Evolutionary conservation across 352 stramenopile species (phyloP).

Genomic region (Saprolegnia parasitica): DNA sequence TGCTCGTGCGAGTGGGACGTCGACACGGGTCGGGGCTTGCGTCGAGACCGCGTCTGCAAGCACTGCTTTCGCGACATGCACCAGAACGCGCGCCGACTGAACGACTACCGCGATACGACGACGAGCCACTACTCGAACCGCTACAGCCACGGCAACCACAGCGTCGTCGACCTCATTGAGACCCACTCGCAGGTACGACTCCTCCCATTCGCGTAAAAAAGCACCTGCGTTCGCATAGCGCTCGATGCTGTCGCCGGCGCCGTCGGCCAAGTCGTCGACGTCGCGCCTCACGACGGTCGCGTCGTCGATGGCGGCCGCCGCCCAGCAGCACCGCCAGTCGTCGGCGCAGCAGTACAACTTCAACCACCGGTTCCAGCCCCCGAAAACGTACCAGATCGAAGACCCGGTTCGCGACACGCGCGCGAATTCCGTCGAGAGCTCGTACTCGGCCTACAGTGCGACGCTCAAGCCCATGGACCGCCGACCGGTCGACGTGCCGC

Average conservation of each 20-base stretch:
- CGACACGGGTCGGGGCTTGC: neutral
- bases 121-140: neutral
- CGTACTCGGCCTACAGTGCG: neutral
- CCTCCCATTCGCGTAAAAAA: no score
- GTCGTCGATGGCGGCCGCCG: constrained; percentile 5
- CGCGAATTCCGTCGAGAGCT: constrained; percentile 11
- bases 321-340: neutral
- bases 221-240: no score
- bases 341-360: constrained; percentile 8
- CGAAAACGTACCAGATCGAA: constrained; percentile 9
- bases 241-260: constrained; percentile 1
- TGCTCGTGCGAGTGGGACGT: constrained; percentile 12
- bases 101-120: neutral
- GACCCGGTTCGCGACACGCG: neutral
- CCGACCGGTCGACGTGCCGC: neutral
- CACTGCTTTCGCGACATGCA: constrained; percentile 26
- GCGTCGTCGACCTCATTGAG: neutral
- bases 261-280: constrained; percentile 8
- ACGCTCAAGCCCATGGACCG: constrained; percentile 8
- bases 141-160: constrained; percentile 18
- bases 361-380: neutral
- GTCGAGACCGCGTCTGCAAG: constrained; percentile 25
- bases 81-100: constrained; percentile 4
- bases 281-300: constrained; percentile 1
- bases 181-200: constrained; percentile 22